Conservation (phyloP, 2,329 filamentous ascomycete genomes). For the Colletotrichum sidae region DNA sequence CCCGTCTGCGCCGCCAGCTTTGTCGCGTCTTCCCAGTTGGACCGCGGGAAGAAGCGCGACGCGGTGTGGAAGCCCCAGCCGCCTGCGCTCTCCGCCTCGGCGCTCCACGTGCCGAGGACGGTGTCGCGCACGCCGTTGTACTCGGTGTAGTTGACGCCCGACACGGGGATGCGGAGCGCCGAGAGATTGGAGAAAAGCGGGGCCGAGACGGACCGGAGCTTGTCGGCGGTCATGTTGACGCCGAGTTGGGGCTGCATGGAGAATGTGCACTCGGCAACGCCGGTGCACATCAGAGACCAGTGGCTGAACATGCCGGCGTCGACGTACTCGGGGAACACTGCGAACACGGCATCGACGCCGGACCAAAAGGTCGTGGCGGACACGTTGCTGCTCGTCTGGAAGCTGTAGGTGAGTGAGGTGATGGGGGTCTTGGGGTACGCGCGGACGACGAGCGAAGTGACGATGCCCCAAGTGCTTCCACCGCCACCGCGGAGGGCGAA, state of each 20-base stretch:
- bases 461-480: conserved; percentile 57
- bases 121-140: conserved; percentile 40
- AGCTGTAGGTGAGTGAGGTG: conserved; percentile 42
- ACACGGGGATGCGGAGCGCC: conserved; percentile 41
- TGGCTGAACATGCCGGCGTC: conserved; percentile 51
- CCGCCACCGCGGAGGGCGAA: conserved; percentile 63
- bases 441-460: conserved; percentile 54
- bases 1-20: conserved; percentile 38
- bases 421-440: conserved; percentile 52
- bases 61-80: conserved; percentile 24
- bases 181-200: conserved; percentile 44
- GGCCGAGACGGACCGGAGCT: conserved; percentile 50
- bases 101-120: conserved; percentile 41
- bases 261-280: conserved; percentile 44
- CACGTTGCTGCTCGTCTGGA: conserved; percentile 42
- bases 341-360: conserved; percentile 44
- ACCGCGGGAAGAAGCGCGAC: conserved; percentile 40
- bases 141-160: conserved; percentile 46
- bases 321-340: conserved; percentile 48
- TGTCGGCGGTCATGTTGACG: conserved; percentile 42
- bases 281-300: conserved; percentile 40
- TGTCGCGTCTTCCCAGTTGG: conserved; percentile 41
- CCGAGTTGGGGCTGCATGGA: conserved; percentile 35
- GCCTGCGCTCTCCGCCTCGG: conserved; percentile 37
- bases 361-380: conserved; percentile 48